Evolutionary conservation across 225 moss, liverwort and hornwort genomes (phyloP).

Genomic region (Physcomitrium patens): DNA sequence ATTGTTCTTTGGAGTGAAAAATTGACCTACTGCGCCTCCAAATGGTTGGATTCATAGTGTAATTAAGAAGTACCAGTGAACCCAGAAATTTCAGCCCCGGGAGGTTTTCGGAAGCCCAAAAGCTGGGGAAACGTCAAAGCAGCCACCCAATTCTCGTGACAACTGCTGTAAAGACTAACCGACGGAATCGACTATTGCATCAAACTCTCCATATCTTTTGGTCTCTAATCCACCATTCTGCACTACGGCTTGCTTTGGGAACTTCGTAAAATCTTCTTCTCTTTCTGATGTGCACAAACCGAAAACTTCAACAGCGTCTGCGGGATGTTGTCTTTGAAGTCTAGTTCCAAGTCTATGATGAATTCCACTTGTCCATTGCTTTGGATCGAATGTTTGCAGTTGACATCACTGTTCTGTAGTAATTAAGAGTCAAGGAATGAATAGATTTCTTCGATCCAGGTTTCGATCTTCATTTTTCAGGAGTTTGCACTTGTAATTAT

Average conservation of each 20-base stretch:
- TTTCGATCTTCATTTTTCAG: too few relatives aligned
- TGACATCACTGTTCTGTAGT: too few relatives aligned
- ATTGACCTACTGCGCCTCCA: background rate
- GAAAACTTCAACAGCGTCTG: background rate
- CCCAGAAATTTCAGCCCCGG: background rate
- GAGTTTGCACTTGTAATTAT: too few relatives aligned
- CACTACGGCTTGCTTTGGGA: constrained; percentile 14
- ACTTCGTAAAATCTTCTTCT: too few relatives aligned
- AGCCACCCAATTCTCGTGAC: constrained; percentile 16
- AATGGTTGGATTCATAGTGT: background rate
- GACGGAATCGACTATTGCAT: constrained; percentile 21
- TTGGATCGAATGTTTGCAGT: too few relatives aligned
- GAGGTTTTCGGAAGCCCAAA: background rate
- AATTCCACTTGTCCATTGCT: too few relatives aligned
- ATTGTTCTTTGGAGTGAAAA: background rate
- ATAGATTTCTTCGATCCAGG: too few relatives aligned
- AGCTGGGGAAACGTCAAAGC: constrained; percentile 5
- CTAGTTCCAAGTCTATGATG: too few relatives aligned
- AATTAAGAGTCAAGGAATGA: too few relatives aligned
- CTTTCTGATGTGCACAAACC: background rate
- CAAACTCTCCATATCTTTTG: background rate
- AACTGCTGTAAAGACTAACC: background rate
- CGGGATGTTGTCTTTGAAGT: background rate
- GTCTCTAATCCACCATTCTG: constrained; percentile 19
- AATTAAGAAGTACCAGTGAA: background rate